Evolutionary conservation across 2,329 filamentous ascomycete genomes (phyloP), one percentile per base, ranked within the genome.

Genomic region (Fusarium sp.): DNA sequence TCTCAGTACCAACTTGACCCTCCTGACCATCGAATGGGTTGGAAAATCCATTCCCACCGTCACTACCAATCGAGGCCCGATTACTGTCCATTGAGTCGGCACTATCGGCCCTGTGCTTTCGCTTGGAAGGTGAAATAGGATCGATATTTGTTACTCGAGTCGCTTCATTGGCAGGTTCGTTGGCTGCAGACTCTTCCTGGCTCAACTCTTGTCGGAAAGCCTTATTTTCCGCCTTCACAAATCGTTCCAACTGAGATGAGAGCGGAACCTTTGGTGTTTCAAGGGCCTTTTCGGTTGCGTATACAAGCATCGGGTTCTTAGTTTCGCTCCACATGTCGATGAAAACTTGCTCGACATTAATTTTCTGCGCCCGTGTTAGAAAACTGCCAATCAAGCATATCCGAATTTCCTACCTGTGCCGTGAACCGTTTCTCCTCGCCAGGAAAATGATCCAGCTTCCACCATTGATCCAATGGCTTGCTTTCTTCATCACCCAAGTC

Each of bases 161-260:
- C 9, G 58, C 50, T 22, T 69, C 65, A 8, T 38, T 60, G 15
- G 73, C 65, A 8, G 58, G 49, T 22, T 69, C 65, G 7, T 38
- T 60, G 15, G 73, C 65, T 4, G 69, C 63, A 9, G 64, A 61
- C 43, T 67, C 65, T 59, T 81, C 79, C 36, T 77, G 75, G 19
- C 73, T 74, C 7, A 85, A 74, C 63, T 86, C 84, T 45, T 79
- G 76, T 15, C 77, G 77, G 70, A 86, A 86, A 2, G 76, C 75
- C 53, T 78, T 79, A 61, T 86, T 86, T 46, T 86, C 84, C 34
- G 76, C 77, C 35, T 76, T 78, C 6, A 82, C 75, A 67, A 86
- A 86, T 29, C 77, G 76, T 71, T 83, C 73, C 9, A 76, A 61
- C 2, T 70, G 60, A 12, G 75, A 66, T 38, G 82, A 75, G 13